Evolutionary conservation across 2,329 filamentous ascomycete genomes (phyloP).

Genomic region (Penicillium sp.): DNA sequence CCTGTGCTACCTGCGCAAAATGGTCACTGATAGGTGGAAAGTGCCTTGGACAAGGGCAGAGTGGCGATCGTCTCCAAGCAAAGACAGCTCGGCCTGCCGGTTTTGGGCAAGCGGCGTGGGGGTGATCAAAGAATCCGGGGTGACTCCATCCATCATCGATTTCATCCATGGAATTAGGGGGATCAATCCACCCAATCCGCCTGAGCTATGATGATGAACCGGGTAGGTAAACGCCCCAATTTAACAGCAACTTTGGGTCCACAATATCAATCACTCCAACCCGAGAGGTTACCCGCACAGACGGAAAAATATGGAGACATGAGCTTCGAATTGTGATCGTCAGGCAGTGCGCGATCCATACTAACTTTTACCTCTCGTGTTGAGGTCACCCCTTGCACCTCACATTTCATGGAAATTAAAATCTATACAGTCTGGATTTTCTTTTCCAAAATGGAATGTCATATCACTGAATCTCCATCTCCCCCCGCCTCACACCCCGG

Average conservation of each 20-base stretch:
- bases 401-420: background rate
- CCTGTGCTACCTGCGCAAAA: background rate
- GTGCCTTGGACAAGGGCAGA: background rate
- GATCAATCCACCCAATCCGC: background rate
- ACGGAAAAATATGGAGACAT: background rate
- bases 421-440: background rate
- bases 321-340: background rate
- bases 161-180: background rate
- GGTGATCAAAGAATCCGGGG: conserved; percentile 8
- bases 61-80: conserved; percentile 2
- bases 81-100: background rate
- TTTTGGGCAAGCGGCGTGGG: conserved; percentile 15
- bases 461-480: background rate
- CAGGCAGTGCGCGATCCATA: too few relatives aligned
- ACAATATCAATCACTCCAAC: background rate
- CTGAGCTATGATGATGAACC: background rate
- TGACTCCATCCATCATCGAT: background rate
- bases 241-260: background rate
- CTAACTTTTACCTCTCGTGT: background rate
- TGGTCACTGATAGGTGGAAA: conserved; percentile 3
- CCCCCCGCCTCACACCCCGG: background rate
- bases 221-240: background rate
- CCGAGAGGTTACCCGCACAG: background rate
- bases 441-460: background rate
- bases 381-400: background rate